phyloP scores from a whole-genome alignment of 2,329 filamentous ascomycete genomes.

The Albophoma yamanashiensis region DNA sequence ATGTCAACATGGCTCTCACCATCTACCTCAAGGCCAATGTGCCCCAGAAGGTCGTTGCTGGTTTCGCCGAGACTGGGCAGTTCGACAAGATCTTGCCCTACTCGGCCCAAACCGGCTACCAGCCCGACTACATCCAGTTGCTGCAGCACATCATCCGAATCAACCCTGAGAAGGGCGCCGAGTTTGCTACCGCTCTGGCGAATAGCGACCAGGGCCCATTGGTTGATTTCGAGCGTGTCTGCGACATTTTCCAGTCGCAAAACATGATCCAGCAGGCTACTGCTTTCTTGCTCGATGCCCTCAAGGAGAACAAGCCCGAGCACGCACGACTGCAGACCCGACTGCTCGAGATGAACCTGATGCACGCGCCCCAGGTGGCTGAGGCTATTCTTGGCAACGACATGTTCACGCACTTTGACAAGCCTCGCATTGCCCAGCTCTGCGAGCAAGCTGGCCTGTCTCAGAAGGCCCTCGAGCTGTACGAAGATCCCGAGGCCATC shows the following conservation, averaged over 20 bases:
- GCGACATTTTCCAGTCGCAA: constrained; percentile 96
- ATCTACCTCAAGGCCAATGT: constrained; percentile 90
- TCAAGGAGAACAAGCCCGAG: constrained; percentile 91
- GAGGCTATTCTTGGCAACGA: constrained; percentile 97
- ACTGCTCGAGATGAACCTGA: constrained; percentile 92
- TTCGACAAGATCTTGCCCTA: constrained; percentile 97
- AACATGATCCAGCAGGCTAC: constrained; percentile 97
- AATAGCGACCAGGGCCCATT: constrained; percentile 81
- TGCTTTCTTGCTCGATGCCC: constrained; percentile 90
- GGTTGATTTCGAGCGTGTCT: constrained; percentile 86
- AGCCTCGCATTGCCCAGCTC: constrained; percentile 73
- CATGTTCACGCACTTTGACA: constrained; percentile 98
- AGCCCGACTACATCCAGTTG: constrained; percentile 88
- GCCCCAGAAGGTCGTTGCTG: constrained; percentile 88
- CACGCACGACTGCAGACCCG: constrained; percentile 90
- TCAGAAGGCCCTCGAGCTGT: constrained; percentile 85
- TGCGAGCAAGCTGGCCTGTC: constrained; percentile 87
- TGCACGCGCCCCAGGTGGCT: constrained; percentile 93
- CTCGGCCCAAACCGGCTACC: constrained; percentile 72
- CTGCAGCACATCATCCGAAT: constrained; percentile 86
- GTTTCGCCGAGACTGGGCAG: constrained; percentile 88
- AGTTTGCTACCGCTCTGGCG: constrained; percentile 87
- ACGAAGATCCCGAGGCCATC: constrained; percentile 79
- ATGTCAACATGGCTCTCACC: constrained; percentile 73
- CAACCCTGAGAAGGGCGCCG: constrained; percentile 86